Conservation (phyloP, 176 grass and related monocot species). For the Carex scoparia region DNA sequence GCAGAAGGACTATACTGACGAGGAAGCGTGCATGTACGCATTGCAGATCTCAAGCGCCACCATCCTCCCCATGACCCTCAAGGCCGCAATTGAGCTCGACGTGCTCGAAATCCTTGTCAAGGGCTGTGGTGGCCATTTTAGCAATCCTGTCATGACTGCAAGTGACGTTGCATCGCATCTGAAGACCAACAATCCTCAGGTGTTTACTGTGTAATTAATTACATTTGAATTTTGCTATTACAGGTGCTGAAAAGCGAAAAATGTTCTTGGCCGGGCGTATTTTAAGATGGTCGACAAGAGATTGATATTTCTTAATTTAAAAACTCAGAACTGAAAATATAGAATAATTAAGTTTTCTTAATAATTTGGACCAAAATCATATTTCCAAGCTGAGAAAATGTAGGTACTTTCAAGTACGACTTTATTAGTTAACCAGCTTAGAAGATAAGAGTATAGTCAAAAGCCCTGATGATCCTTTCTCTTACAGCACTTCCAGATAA, state of each 20-base stretch:
- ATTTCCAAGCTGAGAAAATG: not conserved
- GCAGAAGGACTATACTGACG: slow-evolving; percentile 27
- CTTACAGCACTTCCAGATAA: too few relatives aligned
- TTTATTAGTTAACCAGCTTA: too few relatives aligned
- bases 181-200: slow-evolving; percentile 33
- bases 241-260: not conserved
- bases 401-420: not conserved
- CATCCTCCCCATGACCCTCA: slow-evolving; percentile 89
- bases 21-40: slow-evolving; percentile 72
- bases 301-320: not conserved
- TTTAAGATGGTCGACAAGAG: too few relatives aligned
- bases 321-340: not conserved
- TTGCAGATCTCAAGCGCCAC: slow-evolving; percentile 55
- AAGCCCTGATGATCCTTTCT: too few relatives aligned
- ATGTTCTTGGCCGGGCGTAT: too few relatives aligned
- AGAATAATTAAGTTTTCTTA: not conserved
- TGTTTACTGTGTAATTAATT: not conserved
- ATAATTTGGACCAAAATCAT: not conserved
- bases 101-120: slow-evolving; percentile 49
- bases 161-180: slow-evolving; percentile 50
- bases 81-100: slow-evolving; percentile 76
- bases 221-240: not conserved
- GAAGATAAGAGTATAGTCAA: too few relatives aligned
- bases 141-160: slow-evolving; percentile 20
- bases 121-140: not conserved